Evolutionary conservation across 192 early-diverging fungal species (phyloP).

Genomic region (Coemansia sp.): DNA sequence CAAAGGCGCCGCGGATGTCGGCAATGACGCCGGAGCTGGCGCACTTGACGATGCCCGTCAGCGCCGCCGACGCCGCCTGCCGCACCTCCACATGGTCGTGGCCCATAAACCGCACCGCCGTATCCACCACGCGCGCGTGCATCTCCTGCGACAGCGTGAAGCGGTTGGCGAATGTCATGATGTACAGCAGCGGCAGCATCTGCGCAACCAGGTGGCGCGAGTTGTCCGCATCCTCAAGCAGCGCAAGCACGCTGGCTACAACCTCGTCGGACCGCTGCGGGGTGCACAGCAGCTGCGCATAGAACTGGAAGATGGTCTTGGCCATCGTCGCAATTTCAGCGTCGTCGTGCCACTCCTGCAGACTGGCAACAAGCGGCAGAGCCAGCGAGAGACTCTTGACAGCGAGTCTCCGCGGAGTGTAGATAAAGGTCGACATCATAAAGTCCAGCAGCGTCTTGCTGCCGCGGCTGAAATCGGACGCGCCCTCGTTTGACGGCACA

Average conservation of each 20-base stretch:
- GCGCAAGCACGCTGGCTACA: conserved; percentile 28
- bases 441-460: conserved; percentile 49
- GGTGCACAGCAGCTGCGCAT: conserved; percentile 45
- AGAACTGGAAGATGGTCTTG: conserved; percentile 28
- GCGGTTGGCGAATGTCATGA: conserved; percentile 85
- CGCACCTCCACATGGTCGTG: conserved; percentile 88
- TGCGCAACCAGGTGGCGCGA: conserved; percentile 81
- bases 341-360: conserved; percentile 53
- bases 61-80: conserved; percentile 35
- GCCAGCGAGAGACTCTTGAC: conserved; percentile 28
- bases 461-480: conserved; percentile 50
- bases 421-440: conserved; percentile 29
- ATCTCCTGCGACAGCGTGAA: conserved; percentile 64
- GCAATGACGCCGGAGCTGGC: conserved; percentile 34
- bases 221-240: conserved; percentile 40
- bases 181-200: conserved; percentile 79
- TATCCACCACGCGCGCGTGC: conserved; percentile 65
- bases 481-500: conserved; percentile 47
- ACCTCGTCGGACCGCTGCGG: conserved; percentile 28
- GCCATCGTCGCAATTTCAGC: conserved; percentile 39
- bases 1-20: conserved; percentile 43
- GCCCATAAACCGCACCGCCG: conserved; percentile 65
- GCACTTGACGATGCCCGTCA: conserved; percentile 49
- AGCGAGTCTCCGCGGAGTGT: conserved; percentile 33
- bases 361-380: conserved; percentile 31